Evolutionary conservation across 805 yeast species (phyloP), one percentile per base, ranked within the genome.

Genomic region (Candida dendrica): DNA sequence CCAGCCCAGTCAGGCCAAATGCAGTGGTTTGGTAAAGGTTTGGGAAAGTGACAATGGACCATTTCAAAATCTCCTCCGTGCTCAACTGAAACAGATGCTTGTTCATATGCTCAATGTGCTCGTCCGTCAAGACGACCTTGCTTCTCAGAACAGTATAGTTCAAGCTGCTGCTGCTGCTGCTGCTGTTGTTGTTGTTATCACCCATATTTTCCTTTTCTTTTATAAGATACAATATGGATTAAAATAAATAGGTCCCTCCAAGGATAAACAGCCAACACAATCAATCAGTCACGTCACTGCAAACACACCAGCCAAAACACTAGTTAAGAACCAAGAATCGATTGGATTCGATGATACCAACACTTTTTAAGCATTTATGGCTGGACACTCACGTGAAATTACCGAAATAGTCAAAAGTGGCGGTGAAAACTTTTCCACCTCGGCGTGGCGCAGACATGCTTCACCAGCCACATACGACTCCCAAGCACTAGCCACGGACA

Each of bases 1-100:
- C 95, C 45, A 91, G 64, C 0, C 98, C 98, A 1, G 96, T 86
- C 37, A 91, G 71, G 0, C 98, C 98, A 64, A 91, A 89, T 1
- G 98, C 98, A 0, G 98, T 88, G 2, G 96, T 89, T 63, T 91
- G 98, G 56, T 60, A 90, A 32, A 91, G 66, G 34, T 79, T 71
- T 3, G 96, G 96, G 55, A 90, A 81, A 0, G 95, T 87, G n/a
- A 75, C 60, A 14, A 83, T 64, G 0, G 96, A 77, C 97, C 98
- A 91, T 53, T 71, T 66, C 22, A 91, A 64, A 43, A 91, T 79
- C 44, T 87, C 86, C 49, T 78, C 76, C 0, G 97, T 88, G 1
- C 77, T 55, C 2, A 49, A 59, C 7, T 65, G 56, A n/a, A 72
- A 65, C 17, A 90, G 69, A 9, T 72, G 67, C n/a, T 64, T 53